Evolutionary conservation across 2,329 filamentous ascomycete species (phyloP), one percentile per base, ranked within the genome.

Genomic region (Mollisia scopiformis): DNA sequence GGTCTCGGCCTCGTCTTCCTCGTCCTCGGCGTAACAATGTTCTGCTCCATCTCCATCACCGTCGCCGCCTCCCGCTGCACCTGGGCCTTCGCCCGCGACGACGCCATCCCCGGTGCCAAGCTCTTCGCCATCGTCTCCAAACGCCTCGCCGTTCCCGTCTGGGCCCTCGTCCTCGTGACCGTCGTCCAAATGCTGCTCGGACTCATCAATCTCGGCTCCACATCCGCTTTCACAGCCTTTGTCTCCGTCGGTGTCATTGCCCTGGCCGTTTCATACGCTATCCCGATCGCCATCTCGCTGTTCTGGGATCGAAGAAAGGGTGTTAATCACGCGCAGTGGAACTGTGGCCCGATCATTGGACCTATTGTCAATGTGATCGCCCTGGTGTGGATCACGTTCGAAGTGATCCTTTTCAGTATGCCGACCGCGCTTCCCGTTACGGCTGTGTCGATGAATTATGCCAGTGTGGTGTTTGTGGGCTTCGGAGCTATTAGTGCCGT

Each of bases 231-330:
- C 75, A 90, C 88, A 43, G 88, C 88, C 14, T 89, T 92, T 66
- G 82, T 89, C 1, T 86, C 88, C 0, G 84, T 88, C 0, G 89
- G 88, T 0, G 89, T 93, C 0, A 88, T 92, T 7, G 84, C 89
- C 1, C 80, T 93, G 0, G 86, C 88, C 6, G 76, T 93, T 5
- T 88, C 88, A 2, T 93, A 93, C 67, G 90, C 84, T 6, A 90
- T 93, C 39, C 91, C 90, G 0, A 84, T 91, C 50, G 79, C 83
- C 0, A 86, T 93, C 66, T 91, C 92, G 37, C 74, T 90, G 43
- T 71, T 90, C 1, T 84, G 87, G 3, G 87, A 89, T 7, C 82
- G 89, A 7, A 84, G 79, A 53, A 86, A 73, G 75, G 53, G 76
- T 74, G 63, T 79, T 1, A 74, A 80, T 5, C 76, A 82, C 51